These are phyloP conservation scores for Edaphochlamys debaryana DNA, from an alignment of 139 green algal genomes.

Conservation along the genomic window DNA sequence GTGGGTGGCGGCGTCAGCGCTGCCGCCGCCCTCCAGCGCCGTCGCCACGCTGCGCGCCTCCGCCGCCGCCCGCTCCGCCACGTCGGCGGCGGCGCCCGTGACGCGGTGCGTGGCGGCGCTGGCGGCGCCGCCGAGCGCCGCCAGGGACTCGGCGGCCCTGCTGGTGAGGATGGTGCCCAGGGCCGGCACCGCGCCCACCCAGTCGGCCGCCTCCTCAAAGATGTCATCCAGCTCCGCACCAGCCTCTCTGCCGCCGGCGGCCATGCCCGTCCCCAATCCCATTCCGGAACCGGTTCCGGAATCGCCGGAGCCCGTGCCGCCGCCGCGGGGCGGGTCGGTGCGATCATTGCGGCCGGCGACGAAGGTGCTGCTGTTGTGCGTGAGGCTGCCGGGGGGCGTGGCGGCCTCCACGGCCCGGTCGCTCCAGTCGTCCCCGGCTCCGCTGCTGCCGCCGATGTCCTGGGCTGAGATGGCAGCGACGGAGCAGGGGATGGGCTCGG, in stretches of 20 bases:
- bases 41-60: neutral
- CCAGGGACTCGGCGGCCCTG: neutral
- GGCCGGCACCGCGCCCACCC: neutral
- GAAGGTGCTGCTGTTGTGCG: too few relatives aligned
- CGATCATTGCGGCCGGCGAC: too few relatives aligned
- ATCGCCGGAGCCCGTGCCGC: neutral
- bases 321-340: neutral
- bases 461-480: too few relatives aligned
- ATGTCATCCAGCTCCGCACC: neutral
- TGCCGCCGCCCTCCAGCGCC: neutral
- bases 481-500: too few relatives aligned
- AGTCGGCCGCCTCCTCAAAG: neutral
- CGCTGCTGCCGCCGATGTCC: constrained; percentile 1
- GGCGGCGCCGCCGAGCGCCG: neutral
- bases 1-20: neutral
- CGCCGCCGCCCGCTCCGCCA: neutral
- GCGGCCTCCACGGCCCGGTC: constrained; percentile 3
- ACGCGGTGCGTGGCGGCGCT: neutral
- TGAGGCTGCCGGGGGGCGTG: too few relatives aligned
- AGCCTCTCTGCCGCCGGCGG: neutral
- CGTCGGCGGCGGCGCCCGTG: neutral
- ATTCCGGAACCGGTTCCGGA: too few relatives aligned
- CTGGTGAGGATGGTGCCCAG: too few relatives aligned
- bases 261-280: neutral
- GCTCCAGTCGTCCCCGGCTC: constrained; percentile 24